phyloP scores from a whole-genome alignment of 1,284 basidiomycete genomes.

The Boletus sp. region DNA sequence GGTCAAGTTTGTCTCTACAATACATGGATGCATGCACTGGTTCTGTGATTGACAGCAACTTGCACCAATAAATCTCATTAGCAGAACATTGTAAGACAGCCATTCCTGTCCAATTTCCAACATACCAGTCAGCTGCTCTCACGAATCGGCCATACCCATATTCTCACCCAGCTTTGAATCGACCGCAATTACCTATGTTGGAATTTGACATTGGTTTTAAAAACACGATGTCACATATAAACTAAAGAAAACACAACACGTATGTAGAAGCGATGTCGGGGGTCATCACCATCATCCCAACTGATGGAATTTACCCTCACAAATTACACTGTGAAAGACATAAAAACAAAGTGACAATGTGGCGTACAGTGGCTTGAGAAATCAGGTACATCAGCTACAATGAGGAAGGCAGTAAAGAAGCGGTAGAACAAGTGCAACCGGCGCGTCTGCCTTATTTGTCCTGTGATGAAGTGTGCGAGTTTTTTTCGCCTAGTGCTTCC shows the following conservation, averaged over 20 bases:
- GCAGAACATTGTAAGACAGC: background rate
- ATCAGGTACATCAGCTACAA: background rate
- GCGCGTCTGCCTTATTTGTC: conserved; percentile 51
- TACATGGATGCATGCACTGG: background rate
- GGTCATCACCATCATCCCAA: background rate
- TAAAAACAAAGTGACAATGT: background rate
- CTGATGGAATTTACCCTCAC: background rate
- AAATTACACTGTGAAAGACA: background rate
- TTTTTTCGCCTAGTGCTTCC: conserved; percentile 24
- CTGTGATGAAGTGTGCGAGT: conserved; percentile 11
- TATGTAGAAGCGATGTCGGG: background rate
- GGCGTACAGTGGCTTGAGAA: background rate
- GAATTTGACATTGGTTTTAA: background rate
- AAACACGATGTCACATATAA: background rate
- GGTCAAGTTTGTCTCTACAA: background rate
- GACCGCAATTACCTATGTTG: background rate
- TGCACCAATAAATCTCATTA: too few species aligned
- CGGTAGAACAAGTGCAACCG: background rate
- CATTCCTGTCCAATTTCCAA: background rate
- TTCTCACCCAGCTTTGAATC: background rate
- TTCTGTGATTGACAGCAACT: background rate
- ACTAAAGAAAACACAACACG: background rate
- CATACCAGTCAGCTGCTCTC: background rate
- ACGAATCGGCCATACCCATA: background rate
- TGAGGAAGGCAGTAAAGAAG: background rate